A percentile compares a stretch with the other conserved stretches of the same genome.
These are phyloP conservation scores for Backusella mclennaniae DNA, from an alignment of 192 early-diverging fungal species.

Conservation along the genomic window DNA sequence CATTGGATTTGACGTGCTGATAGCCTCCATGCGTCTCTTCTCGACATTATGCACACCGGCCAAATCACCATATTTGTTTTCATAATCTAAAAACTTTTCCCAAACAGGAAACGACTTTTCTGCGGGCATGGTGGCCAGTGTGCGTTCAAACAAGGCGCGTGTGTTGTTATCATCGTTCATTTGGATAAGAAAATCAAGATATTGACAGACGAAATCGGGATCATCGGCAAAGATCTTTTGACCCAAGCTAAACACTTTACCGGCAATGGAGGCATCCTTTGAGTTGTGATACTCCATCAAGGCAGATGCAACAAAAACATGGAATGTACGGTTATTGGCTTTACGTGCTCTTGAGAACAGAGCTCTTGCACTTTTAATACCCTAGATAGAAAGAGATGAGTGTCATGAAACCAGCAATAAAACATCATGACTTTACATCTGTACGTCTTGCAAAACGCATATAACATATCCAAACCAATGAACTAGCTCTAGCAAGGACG, in stretches of 20 bases:
- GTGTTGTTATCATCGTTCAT: constrained; percentile 93
- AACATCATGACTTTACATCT: constrained; percentile 54
- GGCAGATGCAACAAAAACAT: constrained; percentile 87
- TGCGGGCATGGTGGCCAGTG: constrained; percentile 66
- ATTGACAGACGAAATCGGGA: constrained; percentile 72
- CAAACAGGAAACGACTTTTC: constrained; percentile 77
- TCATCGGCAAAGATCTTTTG: constrained; percentile 77
- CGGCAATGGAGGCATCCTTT: constrained; percentile 81
- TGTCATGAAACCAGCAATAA: not conserved
- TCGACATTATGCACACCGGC: constrained; percentile 72
- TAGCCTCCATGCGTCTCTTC: constrained; percentile 66
- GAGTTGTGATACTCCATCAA: constrained; percentile 91
- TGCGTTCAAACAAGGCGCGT: constrained; percentile 87
- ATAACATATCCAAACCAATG: constrained; percentile 84
- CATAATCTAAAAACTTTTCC: constrained; percentile 81
- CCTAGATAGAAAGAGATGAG: constrained; percentile 37
- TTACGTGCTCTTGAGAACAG: constrained; percentile 81
- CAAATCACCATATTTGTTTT: constrained; percentile 87
- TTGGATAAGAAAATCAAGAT: constrained; percentile 85
- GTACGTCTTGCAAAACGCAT: constrained; percentile 78
- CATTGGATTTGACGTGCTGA: not conserved
- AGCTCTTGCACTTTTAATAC: constrained; percentile 66
- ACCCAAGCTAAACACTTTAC: constrained; percentile 88
- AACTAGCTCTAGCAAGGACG: constrained; percentile 55
- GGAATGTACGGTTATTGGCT: constrained; percentile 70